Base-by-base conservation (phyloP, 2,329 filamentous ascomycete species). In the Fusarium neocosmosporiellum region DNA sequence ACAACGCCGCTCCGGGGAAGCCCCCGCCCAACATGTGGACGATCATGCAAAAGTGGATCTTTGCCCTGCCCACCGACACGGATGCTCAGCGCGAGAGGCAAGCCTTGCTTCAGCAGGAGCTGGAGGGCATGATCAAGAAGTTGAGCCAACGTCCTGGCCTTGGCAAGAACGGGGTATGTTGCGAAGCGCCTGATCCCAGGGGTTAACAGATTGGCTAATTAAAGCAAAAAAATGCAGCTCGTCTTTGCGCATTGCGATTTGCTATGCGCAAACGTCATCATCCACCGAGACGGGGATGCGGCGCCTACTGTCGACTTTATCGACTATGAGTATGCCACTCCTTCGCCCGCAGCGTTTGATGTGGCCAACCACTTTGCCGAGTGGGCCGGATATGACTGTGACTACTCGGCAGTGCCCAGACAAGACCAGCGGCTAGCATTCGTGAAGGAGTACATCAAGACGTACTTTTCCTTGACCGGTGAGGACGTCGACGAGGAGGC, bases 311-410 rank as follows among this genome's bases (percentile, higher is more conserved):
- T 88, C 57, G 87, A 89, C 79, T 98, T 99, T 83, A 99, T 99
- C 81, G 96, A 99, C 84, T 99, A 98, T 85, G 96, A 99, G 83
- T 99, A 99, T 83, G 95, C 95, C 16, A 96, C 94, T 6, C 95
- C 96, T 3, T 96, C 95, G 1, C 96, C 96, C 2, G 95, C 95
- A 5, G 95, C 96, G 2, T 99, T 99, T 83, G 96, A 99, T 81
- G 91, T 99, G 76, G 93, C 96, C 59, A 99, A 99, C 84, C 96
- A 99, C 86, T 98, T 99, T 80, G 95, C 96, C 55, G 96, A 99
- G 84, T 99, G 96, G 96, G 95, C 93, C 68, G 96, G 96, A 65
- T 98, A 98, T 79, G 94, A 97, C 77, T 99, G 96, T 86, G 95
- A 98, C 82, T 95, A 93, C 84, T 90, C 85, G 77, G 92, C 92